Evolutionary conservation across 2,329 filamentous ascomycete genomes (phyloP), one percentile per base, ranked within the genome.

Genomic region (Colletotrichum tamarilloi): DNA sequence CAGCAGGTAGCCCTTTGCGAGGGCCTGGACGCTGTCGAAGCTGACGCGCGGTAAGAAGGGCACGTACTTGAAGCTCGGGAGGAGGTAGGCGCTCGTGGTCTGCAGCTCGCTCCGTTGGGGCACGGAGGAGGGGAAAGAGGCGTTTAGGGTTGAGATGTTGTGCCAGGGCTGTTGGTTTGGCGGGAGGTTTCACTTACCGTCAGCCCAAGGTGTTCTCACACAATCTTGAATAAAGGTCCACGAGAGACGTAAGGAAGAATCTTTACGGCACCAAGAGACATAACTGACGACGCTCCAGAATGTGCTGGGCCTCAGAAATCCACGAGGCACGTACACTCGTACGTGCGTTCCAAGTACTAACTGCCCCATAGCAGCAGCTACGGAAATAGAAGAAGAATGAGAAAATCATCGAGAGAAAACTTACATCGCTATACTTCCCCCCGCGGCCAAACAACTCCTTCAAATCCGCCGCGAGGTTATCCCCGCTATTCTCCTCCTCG

Each of bases 21-120:
- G 83, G 4, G 88, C 87, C 76, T 89, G 82, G 22, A 88, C 86
- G 68, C 86, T 86, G 73, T 91, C 85, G 73, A 88, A 87, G 0
- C 87, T 88, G 0, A 91, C 86, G 19, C 91, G 88, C 2, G 93
- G 91, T 55, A 97, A 89, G 68, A 89, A 90, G 0, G 92, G 91
- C 19, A 97, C 86, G 81, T 95, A 95, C 82, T 92, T 92, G 86
- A 98, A 98, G 80, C 90, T 92, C 2, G 95, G 95, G 38, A 98
- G 90, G 24, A 98, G 87, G 79, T 96, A 93, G 1, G 89, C 93
- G 1, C 93, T 95, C 0, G 89, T 88, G 24, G 81, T 88, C 80
- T 87, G 87, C 68, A 87, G 81, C 67, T 85, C 82, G 16, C 76
- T 79, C 30, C 85, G 82, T 42, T 82, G 81, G 2, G 84, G 84